Evolutionary conservation across 225 moss, liverwort and hornwort genomes (phyloP).

Genomic region (Lunularia cruciata): DNA sequence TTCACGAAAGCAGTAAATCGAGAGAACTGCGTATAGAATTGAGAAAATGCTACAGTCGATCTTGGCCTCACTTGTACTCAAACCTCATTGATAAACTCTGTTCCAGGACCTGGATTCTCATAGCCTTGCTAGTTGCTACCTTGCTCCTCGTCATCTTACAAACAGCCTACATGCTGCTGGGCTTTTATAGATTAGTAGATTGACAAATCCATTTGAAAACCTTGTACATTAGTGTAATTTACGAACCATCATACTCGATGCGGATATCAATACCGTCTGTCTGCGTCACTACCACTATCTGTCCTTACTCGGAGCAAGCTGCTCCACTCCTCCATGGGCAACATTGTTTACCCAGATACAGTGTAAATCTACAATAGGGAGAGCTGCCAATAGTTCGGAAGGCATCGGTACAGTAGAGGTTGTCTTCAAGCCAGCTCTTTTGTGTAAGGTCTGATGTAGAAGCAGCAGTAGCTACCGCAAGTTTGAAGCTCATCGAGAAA

Average conservation of each 20-base stretch:
- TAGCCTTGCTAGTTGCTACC: slow-evolving; percentile 14
- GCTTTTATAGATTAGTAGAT: background rate
- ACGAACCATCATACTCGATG: background rate
- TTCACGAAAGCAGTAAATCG: background rate
- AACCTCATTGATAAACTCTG: background rate
- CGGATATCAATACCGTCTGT: no score
- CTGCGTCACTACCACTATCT: no score
- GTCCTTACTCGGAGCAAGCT: no score
- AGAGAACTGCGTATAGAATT: slow-evolving; percentile 9
- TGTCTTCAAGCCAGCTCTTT: no score
- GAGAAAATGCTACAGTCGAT: slow-evolving; percentile 6
- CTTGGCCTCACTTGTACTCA: background rate
- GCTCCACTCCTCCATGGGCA: no score
- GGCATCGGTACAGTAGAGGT: no score
- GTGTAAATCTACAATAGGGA: no score
- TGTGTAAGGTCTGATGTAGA: no score
- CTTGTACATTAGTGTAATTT: slow-evolving; percentile 13
- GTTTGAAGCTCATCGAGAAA: no score
- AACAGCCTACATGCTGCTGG: slow-evolving; percentile 13
- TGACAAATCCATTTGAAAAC: background rate
- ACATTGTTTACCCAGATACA: no score
- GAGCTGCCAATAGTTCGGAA: no score
- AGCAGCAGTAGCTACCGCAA: no score
- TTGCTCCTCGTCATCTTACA: slow-evolving; percentile 18
- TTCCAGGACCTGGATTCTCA: slow-evolving; percentile 15